Evolutionary conservation across 208 protist genomes (phyloP).

Genomic region (Crithidia brevicula): DNA sequence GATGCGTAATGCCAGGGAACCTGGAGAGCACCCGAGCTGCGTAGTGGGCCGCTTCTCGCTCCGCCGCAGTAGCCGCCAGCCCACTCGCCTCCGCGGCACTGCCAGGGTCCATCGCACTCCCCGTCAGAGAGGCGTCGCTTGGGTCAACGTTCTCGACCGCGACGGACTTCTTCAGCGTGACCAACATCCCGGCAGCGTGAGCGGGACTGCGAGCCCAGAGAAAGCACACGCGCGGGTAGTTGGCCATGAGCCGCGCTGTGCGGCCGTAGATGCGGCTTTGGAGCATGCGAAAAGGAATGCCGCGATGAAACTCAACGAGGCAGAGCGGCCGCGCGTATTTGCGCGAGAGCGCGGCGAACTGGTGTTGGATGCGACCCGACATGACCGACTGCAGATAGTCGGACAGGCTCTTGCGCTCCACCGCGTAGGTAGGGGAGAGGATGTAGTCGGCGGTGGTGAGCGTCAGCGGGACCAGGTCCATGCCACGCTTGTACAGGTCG

Average conservation of each 20-base stretch:
- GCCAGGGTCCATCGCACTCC: constrained; percentile 26
- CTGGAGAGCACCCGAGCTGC: constrained; percentile 73
- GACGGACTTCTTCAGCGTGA: constrained; percentile 62
- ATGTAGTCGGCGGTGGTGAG: constrained; percentile 87
- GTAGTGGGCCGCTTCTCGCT: constrained; percentile 61
- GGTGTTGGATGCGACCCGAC: constrained; percentile 70
- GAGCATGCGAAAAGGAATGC: constrained; percentile 60
- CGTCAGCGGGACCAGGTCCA: constrained; percentile 84
- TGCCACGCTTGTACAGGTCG: constrained; percentile 62
- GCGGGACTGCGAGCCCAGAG: constrained; percentile 78
- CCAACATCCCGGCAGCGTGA: constrained; percentile 77
- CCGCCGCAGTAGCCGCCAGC: constrained; percentile 24
- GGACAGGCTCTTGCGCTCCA: constrained; percentile 84
- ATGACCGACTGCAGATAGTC: constrained; percentile 82
- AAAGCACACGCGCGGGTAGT: constrained; percentile 64
- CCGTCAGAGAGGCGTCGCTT: constrained; percentile 63
- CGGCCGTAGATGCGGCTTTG: constrained; percentile 57
- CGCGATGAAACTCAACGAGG: constrained; percentile 80
- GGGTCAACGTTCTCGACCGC: constrained; percentile 64
- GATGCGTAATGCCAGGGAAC: constrained; percentile 74
- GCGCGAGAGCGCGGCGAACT: constrained; percentile 69
- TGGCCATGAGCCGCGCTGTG: constrained; percentile 56
- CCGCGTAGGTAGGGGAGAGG: constrained; percentile 67
- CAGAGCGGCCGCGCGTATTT: constrained; percentile 66
- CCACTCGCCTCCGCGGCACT: constrained; percentile 30